A percentile compares a stretch with the other conserved stretches of the same genome.
These are phyloP conservation scores for Brassica incana DNA, from an alignment of 345 rosid genomes.

Conservation along the genomic window DNA sequence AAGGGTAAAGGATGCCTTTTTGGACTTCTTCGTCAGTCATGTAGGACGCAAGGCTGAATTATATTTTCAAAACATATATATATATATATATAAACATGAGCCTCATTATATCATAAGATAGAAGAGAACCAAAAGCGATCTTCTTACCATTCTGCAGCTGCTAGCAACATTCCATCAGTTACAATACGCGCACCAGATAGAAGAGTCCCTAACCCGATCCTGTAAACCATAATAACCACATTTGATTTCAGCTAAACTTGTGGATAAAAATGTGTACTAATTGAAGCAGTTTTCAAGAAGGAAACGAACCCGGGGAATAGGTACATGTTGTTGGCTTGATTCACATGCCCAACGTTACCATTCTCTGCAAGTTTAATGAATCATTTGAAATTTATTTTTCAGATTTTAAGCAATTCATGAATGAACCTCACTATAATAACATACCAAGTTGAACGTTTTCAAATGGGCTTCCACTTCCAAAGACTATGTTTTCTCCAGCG, in stretches of 20 bases:
- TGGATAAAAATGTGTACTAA: not conserved
- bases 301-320: constrained; percentile 91
- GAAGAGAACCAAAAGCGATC: constrained; percentile 1
- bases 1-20: constrained; percentile 82
- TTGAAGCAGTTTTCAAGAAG: constrained; percentile 18
- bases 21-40: constrained; percentile 82
- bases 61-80: constrained; percentile 18
- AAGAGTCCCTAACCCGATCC: constrained; percentile 91
- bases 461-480: constrained; percentile 99
- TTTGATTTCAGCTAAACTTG: not conserved
- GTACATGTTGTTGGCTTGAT: constrained; percentile 99
- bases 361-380: constrained; percentile 55
- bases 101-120: not conserved
- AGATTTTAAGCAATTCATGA: constrained; percentile 2
- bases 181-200: constrained; percentile 77
- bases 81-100: not conserved
- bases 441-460: constrained; percentile 79
- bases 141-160: constrained; percentile 92
- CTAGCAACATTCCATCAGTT: constrained; percentile 84
- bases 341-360: constrained; percentile 85
- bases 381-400: not conserved
- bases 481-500: constrained; percentile 87
- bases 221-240: constrained; percentile 34
- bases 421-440: not conserved
- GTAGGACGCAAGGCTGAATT: constrained; percentile 90